phyloP scores from a whole-genome alignment of 2,329 filamentous ascomycete species.

The Diaporthe aspalathi region DNA sequence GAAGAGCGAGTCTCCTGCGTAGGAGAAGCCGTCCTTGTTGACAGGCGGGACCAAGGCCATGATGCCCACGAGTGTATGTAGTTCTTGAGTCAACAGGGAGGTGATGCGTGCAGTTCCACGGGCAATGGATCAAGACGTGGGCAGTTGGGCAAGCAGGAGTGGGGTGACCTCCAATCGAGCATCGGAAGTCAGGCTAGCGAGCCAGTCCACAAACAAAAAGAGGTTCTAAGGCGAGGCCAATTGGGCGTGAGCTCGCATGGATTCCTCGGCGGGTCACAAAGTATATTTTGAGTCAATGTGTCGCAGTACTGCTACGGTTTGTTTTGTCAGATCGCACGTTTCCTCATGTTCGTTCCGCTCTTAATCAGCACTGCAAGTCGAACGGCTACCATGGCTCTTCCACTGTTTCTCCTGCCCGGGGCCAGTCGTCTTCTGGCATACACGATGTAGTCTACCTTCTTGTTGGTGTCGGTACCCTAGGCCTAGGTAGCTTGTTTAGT shows the following conservation, averaged over 20 bases:
- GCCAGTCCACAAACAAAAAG: not conserved
- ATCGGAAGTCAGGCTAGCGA: not conserved
- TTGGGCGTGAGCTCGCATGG: not conserved
- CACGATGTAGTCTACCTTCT: too few species aligned
- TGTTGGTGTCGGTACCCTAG: not conserved
- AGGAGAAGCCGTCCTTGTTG: conserved; percentile 55
- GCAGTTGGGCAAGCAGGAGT: not conserved
- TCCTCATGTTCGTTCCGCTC: not conserved
- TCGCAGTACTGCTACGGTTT: too few species aligned
- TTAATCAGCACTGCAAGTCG: not conserved
- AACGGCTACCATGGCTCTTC: not conserved
- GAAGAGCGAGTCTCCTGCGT: conserved; percentile 56
- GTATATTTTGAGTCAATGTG: too few species aligned
- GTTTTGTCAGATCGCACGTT: too few species aligned
- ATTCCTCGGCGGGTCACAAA: not conserved
- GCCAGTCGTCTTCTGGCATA: too few species aligned
- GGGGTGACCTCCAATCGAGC: not conserved
- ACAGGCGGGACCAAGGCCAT: conserved; percentile 46
- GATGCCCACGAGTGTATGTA: not conserved
- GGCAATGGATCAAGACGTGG: not conserved
- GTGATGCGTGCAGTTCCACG: not conserved
- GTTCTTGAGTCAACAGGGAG: not conserved
- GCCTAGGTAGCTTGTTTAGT: not conserved
- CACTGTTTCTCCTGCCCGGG: not conserved
- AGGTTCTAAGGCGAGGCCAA: not conserved